Percentiles rank a stretch among this genome's conserved stretches.
Evolutionary conservation across 2,329 filamentous ascomycete genomes (phyloP).

Genomic region (Domatiomyces globalis): DNA sequence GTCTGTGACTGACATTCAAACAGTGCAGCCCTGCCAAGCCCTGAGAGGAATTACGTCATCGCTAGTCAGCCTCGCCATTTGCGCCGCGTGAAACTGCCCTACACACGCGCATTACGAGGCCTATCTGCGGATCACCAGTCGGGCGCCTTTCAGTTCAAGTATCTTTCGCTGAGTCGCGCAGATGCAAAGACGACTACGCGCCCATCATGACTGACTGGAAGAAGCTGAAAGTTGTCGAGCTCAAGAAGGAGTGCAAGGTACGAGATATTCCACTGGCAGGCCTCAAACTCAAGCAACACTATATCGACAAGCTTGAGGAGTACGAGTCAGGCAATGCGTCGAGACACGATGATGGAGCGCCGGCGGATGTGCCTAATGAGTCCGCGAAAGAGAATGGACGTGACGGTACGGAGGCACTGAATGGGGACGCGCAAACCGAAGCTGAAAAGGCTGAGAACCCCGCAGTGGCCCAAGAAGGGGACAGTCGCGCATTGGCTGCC

Average conservation of each 20-base stretch:
- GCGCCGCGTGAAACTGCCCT: too few relatives aligned
- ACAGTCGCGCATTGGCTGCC: conserved; percentile 1
- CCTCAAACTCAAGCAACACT: conserved; percentile 50
- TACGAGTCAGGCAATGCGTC: conserved; percentile 8
- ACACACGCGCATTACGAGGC: conserved; percentile 15
- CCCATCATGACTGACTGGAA: conserved; percentile 37
- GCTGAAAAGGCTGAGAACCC: conserved; percentile 14
- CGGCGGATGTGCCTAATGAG: neutral
- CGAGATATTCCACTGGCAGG: conserved; percentile 56
- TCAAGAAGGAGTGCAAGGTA: conserved; percentile 60
- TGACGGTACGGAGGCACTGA: conserved; percentile 1
- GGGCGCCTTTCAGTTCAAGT: conserved; percentile 23
- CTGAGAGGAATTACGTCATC: neutral
- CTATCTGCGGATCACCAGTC: conserved; percentile 28
- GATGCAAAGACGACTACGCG: neutral
- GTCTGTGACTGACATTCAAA: too few relatives aligned
- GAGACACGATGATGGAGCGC: conserved; percentile 1
- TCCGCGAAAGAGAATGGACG: neutral
- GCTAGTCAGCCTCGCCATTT: neutral
- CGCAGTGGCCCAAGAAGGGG: conserved; percentile 6
- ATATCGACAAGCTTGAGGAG: conserved; percentile 50
- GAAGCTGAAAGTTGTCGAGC: conserved; percentile 57
- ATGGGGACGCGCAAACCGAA: conserved; percentile 23
- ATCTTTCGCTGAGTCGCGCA: conserved; percentile 31
- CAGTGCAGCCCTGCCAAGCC: neutral